Percentiles rank a stretch among this genome's conserved stretches.
These are phyloP conservation scores for Sphaerobolus stellatus DNA, from an alignment of 1,284 basidiomycete genomes.

Conservation along the genomic window DNA sequence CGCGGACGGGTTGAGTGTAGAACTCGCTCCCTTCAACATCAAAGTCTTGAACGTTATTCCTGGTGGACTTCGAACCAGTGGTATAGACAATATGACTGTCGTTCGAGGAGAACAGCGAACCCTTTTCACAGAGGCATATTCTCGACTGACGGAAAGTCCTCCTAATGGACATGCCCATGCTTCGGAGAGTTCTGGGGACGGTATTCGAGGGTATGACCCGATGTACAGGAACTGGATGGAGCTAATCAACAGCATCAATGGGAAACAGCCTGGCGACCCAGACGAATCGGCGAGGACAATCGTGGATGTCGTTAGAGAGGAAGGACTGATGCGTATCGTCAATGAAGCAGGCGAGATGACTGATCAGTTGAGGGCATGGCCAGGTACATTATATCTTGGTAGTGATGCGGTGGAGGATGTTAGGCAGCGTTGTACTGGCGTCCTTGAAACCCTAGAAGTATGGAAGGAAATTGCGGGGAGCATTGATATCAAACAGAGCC, in stretches of 20 bases:
- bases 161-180: too few relatives aligned
- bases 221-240: too few relatives aligned
- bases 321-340: too few relatives aligned
- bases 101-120: too few relatives aligned
- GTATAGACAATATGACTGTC: background rate
- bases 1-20: conserved; percentile 49
- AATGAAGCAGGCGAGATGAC: conserved; percentile 17
- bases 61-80: conserved; percentile 47
- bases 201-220: too few relatives aligned
- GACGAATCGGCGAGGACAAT: conserved; percentile 18
- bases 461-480: conserved; percentile 26
- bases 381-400: conserved; percentile 15
- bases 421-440: conserved; percentile 16
- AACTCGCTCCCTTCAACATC: conserved; percentile 52
- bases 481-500: too few relatives aligned
- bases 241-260: conserved; percentile 9
- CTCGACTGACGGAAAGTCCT: too few relatives aligned
- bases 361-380: too few relatives aligned
- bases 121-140: too few relatives aligned
- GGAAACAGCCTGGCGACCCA: conserved; percentile 22
- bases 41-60: conserved; percentile 53
- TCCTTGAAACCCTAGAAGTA: conserved; percentile 22
- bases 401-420: conserved; percentile 16
- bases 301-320: conserved; percentile 19
- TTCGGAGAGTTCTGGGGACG: too few relatives aligned